Conservation (phyloP, 2,329 filamentous ascomycete species). For the Penicillium decumbens region DNA sequence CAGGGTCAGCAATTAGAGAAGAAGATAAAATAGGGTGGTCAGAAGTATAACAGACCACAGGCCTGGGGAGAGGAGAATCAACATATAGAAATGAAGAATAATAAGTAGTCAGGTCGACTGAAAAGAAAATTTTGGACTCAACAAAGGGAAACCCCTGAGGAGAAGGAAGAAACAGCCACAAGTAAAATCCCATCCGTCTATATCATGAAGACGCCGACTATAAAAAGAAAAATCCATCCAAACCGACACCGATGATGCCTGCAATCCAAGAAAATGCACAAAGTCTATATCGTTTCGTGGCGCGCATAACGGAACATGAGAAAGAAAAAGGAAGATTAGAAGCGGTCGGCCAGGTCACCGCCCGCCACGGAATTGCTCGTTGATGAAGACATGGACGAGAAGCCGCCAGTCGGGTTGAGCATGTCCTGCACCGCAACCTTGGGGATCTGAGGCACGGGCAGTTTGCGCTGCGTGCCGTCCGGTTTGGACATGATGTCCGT, state of each 20-base stretch:
- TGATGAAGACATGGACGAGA: constrained; percentile 71
- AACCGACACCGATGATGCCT: constrained; percentile 38
- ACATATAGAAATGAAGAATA: constrained; percentile 3
- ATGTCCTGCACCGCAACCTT: constrained; percentile 86
- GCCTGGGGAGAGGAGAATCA: constrained; percentile 22
- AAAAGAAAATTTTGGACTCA: constrained; percentile 18
- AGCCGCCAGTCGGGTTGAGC: constrained; percentile 62
- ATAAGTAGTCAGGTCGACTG: constrained; percentile 7
- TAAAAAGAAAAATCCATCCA: constrained; percentile 22
- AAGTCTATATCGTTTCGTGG: constrained; percentile 40
- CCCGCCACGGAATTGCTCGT: constrained; percentile 73
- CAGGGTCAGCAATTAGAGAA: constrained; percentile 16
- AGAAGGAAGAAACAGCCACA: constrained; percentile 8
- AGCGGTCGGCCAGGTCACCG: constrained; percentile 60
- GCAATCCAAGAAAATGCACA: constrained; percentile 37
- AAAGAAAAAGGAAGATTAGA: constrained; percentile 26
- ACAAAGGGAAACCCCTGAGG: constrained; percentile 1
- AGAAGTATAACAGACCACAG: constrained; percentile 21
- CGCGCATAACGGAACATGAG: constrained; percentile 27
- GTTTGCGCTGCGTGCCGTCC: constrained; percentile 81
- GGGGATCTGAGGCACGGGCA: constrained; percentile 82
- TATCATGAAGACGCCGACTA: constrained; percentile 19
- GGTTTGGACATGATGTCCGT: constrained; percentile 88
- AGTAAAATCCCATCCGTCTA: constrained; percentile 20
- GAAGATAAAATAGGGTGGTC: constrained; percentile 7